Base-by-base conservation (phyloP, 1,284 basidiomycete genomes). In the Cutaneotrichosporon sp. region DNA sequence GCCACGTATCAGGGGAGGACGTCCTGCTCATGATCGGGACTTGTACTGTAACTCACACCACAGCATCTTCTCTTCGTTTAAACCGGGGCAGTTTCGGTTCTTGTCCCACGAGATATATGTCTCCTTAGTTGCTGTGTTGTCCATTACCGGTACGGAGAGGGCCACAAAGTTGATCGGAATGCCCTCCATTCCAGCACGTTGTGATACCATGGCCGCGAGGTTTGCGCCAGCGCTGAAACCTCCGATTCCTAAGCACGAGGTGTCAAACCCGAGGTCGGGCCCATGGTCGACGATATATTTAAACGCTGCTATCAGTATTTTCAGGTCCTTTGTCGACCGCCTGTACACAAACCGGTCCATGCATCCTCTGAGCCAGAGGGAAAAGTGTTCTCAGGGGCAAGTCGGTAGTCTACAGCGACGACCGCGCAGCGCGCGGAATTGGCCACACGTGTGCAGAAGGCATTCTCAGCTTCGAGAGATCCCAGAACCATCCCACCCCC, bases 291-390 rank as follows among this genome's bases (percentile, higher is more conserved):
- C 3, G 20, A 38, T 5, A 14, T 38, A 38, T 20, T 38, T 20
- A 12, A 38, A 12, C 6, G 37, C 37, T 38, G 20, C 5, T 11
- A 3, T 38, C 10, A 38, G 20, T 12, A 8, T 22, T 8, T 24
- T 5, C 34, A 19, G 17, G n/a, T n/a, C n/a, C n/a, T n/a, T n/a
- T n/a, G n/a, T n/a, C n/a, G n/a, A n/a, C n/a, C n/a, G n/a, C n/a
- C n/a, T n/a, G 29, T 10, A 9, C 14, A 2, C 37, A 22, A 19
- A 38, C 37, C 20, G 22, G 4, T 16, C 37, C 37, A 38, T 14
- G 84, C 81, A 62, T 90, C 87, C 37, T 87, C 81, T 0, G 87
- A 81, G 0, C 86, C 86, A 1, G 83, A 81, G 2, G 87, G 88
- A 62, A 86, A 88, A 5, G 80, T 80, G 48, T 84, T 59, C 62